These are phyloP conservation scores for Strigomonas culicis DNA, from an alignment of 208 protist genomes.

Conservation along the genomic window DNA sequence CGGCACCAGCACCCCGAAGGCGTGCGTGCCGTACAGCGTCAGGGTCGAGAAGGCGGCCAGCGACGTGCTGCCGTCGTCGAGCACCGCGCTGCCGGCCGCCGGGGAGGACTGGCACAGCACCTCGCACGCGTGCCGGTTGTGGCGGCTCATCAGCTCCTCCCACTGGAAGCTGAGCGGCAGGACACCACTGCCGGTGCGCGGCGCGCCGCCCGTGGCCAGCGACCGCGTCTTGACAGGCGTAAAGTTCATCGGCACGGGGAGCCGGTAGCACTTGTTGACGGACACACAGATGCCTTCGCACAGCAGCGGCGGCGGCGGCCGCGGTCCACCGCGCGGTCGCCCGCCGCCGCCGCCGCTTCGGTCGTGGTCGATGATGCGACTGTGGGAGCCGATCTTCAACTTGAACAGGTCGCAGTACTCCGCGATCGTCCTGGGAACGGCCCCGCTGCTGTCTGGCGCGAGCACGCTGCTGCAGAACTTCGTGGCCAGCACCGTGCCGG, in stretches of 20 bases:
- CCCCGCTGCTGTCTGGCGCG: constrained; percentile 30
- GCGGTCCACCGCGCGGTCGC: not conserved
- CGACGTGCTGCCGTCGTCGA: too few species aligned
- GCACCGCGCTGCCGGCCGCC: too few species aligned
- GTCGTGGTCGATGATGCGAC: constrained; percentile 48
- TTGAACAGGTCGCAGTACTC: constrained; percentile 74
- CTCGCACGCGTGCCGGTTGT: too few species aligned
- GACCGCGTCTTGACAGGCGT: constrained; percentile 12
- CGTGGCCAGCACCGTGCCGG: not conserved
- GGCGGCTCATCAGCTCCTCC: constrained; percentile 38
- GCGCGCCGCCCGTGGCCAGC: not conserved
- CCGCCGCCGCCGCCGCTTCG: constrained; percentile 7
- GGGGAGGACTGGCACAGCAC: too few species aligned
- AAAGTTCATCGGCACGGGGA: constrained; percentile 60
- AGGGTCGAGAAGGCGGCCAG: too few species aligned
- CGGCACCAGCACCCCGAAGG: constrained; percentile 47
- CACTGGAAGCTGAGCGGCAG: constrained; percentile 44
- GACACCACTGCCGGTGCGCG: not conserved
- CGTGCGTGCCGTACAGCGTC: too few species aligned
- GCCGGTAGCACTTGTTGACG: constrained; percentile 42
- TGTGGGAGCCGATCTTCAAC: constrained; percentile 63
- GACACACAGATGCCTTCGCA: constrained; percentile 69
- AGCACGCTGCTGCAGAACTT: constrained; percentile 16
- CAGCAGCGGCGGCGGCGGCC: too few species aligned
- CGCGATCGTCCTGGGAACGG: constrained; percentile 24